These are phyloP conservation scores for Eimeria tenella DNA, from an alignment of 169 alveolate genomes.

Conservation along the genomic window DNA sequence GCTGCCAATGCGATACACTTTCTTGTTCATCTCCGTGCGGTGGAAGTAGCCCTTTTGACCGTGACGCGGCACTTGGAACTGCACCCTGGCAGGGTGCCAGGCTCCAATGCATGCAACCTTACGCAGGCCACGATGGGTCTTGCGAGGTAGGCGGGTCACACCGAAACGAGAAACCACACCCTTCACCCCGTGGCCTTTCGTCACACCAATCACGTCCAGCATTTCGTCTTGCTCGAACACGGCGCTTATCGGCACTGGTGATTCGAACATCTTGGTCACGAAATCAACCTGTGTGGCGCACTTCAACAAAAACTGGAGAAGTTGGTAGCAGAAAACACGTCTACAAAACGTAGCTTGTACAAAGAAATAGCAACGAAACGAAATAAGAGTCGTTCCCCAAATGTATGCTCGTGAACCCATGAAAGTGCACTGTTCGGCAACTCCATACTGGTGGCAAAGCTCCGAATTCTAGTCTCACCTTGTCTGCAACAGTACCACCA, in stretches of 20 bases:
- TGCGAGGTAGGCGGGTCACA: slow-evolving; percentile 98
- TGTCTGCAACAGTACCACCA: slow-evolving; percentile 98
- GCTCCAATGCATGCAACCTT: slow-evolving; percentile 99
- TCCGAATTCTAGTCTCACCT: slow-evolving; percentile 83
- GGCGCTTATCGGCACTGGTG: slow-evolving; percentile 96
- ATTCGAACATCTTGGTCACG: slow-evolving; percentile 96
- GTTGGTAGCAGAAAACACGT: too few relatives aligned
- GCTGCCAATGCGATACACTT: slow-evolving; percentile 98
- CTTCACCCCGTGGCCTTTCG: slow-evolving; percentile 99
- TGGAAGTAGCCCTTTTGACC: slow-evolving; percentile 99
- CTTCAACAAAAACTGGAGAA: too few relatives aligned
- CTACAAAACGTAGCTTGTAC: too few relatives aligned
- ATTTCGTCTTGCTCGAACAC: slow-evolving; percentile 98
- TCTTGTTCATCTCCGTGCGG: slow-evolving; percentile 99
- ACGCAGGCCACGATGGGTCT: slow-evolving; percentile 99
- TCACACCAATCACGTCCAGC: slow-evolving; percentile 98
- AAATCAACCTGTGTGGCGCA: slow-evolving; percentile 91
- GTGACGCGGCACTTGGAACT: slow-evolving; percentile 99
- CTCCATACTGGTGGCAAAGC: too few relatives aligned
- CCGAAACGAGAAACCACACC: slow-evolving; percentile 99
- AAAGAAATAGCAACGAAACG: not conserved
- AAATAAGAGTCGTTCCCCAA: too few relatives aligned
- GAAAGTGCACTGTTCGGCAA: too few relatives aligned
- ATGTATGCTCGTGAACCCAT: too few relatives aligned
- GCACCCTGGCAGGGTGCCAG: slow-evolving; percentile 99